Evolutionary conservation across 1,139 yeast genomes (phyloP), one percentile per base, ranked within the genome.

Genomic region (Eremothecium cymbalariae): DNA sequence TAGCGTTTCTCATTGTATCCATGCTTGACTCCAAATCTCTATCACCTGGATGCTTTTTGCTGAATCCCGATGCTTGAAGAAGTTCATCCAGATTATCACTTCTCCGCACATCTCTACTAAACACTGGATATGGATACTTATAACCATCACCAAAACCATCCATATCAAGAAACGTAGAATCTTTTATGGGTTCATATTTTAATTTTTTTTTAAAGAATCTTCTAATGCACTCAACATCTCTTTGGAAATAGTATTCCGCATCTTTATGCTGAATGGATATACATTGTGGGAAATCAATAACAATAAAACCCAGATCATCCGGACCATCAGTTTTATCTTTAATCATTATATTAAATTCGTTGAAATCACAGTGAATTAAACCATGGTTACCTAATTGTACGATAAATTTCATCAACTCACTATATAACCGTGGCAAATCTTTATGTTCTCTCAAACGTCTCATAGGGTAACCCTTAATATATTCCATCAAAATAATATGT

Each of bases 231-330:
- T 84, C 81, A 16, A 90, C 94, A 62, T 90, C 99, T 62, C 98
- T 72, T 47, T 83, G 77, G 57, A 90, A 90, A 57, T 84, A 88
- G 39, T 70, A 71, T 45, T 78, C 78, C 8, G 98, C 97, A 53
- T 90, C 95, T 3, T 67, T 69, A 56, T 90, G 99, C 47, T 83
- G 88, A 28, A 83, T 83, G 12, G 95, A 84, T 15, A 90, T 83
- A 75, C 96, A 88, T 61, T 90, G 99, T 4, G 99, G 99, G 67
- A 90, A 90, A 68, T 90, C 99, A 49, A 90, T 90, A 17, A 90
- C 95, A 16, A 86, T 80, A 48, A 86, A 84, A 29, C 77, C 83
- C 33, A 59, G 63, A 39, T 75, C 81, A 34, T 70, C 70, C 28
- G 59, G 67, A 25, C 68, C 70, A 7, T 70, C 74, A 28, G 71